These are phyloP conservation scores for Yueomyces sp. DNA, from an alignment of 805 yeast genomes.

Conservation along the genomic window DNA sequence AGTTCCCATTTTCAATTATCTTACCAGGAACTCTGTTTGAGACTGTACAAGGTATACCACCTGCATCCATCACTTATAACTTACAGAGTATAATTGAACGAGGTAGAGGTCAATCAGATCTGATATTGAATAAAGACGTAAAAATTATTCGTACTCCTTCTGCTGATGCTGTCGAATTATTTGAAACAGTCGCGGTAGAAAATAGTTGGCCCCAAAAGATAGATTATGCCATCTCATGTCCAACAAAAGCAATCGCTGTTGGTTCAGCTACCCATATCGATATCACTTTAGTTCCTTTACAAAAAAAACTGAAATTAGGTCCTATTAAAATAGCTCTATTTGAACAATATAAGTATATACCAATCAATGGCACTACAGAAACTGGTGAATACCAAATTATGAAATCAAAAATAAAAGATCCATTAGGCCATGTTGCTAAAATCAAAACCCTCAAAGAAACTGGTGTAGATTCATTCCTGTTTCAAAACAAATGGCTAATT, in stretches of 20 bases:
- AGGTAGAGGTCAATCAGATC: constrained; percentile 56
- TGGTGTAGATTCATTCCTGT: constrained; percentile 6
- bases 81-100: constrained; percentile 61
- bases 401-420: constrained; percentile 35
- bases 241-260: constrained; percentile 79
- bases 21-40: constrained; percentile 78
- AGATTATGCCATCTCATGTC: constrained; percentile 78
- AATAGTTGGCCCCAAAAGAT: constrained; percentile 94
- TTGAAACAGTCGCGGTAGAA: constrained; percentile 89
- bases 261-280: constrained; percentile 69
- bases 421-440: constrained; percentile 12
- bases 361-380: constrained; percentile 45
- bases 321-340: constrained; percentile 49
- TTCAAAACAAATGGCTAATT: constrained; percentile 64
- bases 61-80: constrained; percentile 60
- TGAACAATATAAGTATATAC: constrained; percentile 54
- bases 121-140: constrained; percentile 58
- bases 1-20: constrained; percentile 75
- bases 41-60: constrained; percentile 79
- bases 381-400: constrained; percentile 50
- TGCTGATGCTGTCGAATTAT: constrained; percentile 73
- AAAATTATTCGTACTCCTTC: constrained; percentile 78
- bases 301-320: constrained; percentile 73
- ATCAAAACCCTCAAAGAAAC: constrained; percentile 19
- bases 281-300: constrained; percentile 61